Evolutionary conservation across 208 protist species (phyloP).

Genomic region (Wallacemonas collosoma): DNA sequence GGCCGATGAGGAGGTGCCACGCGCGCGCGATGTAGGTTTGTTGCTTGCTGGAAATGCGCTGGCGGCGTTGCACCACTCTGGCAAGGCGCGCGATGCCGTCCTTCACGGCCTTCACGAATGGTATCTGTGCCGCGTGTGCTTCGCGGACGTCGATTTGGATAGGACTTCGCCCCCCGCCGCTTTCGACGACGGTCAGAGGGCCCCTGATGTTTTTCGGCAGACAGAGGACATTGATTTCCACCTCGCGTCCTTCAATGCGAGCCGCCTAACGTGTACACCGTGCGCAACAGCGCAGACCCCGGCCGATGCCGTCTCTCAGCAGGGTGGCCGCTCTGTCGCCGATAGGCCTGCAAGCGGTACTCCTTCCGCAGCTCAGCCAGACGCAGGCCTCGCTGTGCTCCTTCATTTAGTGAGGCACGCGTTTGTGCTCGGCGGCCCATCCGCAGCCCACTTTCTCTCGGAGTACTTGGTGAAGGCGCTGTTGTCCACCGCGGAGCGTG

Average conservation of each 20-base stretch:
- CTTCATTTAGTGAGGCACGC: neutral
- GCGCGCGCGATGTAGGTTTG: slow-evolving; percentile 5
- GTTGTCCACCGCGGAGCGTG: neutral
- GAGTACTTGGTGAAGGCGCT: slow-evolving; percentile 1
- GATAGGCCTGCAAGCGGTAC: neutral
- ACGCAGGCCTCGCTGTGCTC: slow-evolving; percentile 2
- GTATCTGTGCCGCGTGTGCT: slow-evolving; percentile 7
- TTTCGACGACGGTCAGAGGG: too few relatives aligned
- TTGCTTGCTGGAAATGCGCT: slow-evolving; percentile 3
- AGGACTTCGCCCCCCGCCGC: too few relatives aligned
- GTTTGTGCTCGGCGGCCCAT: neutral
- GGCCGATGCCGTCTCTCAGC: too few relatives aligned
- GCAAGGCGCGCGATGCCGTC: neutral
- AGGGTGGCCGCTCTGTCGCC: too few relatives aligned
- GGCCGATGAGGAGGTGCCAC: neutral
- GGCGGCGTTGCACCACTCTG: slow-evolving; percentile 8
- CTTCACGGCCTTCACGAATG: slow-evolving; percentile 7
- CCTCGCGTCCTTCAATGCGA: neutral
- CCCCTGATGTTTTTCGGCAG: neutral
- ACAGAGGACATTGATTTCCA: slow-evolving; percentile 6
- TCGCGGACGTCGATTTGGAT: neutral
- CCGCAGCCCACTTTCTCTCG: neutral
- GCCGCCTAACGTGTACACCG: neutral
- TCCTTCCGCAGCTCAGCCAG: neutral
- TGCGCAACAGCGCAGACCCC: neutral